These are phyloP conservation scores for Alectoria sarmentosa DNA, from an alignment of 495 filamentous ascomycete species.

Conservation along the genomic window DNA sequence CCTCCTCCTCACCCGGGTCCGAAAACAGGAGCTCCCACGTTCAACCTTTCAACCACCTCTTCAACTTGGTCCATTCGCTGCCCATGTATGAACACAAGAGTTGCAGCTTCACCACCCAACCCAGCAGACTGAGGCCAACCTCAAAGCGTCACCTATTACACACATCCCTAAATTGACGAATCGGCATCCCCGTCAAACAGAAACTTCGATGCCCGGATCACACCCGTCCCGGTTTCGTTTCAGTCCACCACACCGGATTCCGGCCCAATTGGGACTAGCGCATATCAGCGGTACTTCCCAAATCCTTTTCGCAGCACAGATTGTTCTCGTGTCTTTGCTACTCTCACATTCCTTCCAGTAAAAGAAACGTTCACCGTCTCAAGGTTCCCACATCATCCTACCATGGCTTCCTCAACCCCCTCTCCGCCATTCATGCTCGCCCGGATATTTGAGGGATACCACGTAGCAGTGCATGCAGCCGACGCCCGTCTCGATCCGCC, in stretches of 20 bases:
- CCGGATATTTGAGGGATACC: background rate
- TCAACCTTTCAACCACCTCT: no score
- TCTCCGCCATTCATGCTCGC: background rate
- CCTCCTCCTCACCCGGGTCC: no score
- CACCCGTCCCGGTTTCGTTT: background rate
- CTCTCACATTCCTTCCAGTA: background rate
- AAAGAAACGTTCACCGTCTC: no score
- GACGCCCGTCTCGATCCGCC: background rate
- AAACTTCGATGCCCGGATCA: background rate
- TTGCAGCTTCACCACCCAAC: no score
- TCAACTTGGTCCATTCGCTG: no score
- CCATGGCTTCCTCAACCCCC: background rate
- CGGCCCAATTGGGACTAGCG: background rate
- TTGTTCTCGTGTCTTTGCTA: background rate
- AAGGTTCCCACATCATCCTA: background rate
- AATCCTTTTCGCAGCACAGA: background rate
- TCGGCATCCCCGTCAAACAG: background rate
- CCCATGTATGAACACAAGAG: no score
- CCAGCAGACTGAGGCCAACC: no score
- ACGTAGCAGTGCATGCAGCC: background rate
- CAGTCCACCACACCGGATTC: background rate
- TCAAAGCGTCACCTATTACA: no score
- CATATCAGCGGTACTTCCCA: background rate
- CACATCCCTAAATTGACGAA: no score
- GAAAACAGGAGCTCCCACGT: no score